Evolutionary conservation across 2,329 filamentous ascomycete species (phyloP).

Genomic region (Dissoconium aciculare): DNA sequence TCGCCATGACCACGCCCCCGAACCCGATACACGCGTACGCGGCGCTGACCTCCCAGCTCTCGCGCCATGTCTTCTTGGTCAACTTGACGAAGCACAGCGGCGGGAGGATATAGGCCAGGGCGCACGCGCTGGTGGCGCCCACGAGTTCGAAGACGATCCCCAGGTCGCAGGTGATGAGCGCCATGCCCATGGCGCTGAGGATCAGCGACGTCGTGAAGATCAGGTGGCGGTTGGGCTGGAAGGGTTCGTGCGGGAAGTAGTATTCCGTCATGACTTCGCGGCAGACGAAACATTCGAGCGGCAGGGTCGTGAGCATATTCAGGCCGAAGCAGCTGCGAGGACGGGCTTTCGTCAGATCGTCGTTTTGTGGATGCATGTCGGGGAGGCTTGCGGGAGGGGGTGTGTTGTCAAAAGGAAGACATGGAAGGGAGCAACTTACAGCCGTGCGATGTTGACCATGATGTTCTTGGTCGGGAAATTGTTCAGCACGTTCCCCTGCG

Average conservation of each 20-base stretch:
- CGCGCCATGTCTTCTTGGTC: slow-evolving; percentile 52
- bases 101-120: slow-evolving; percentile 86
- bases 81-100: slow-evolving; percentile 92
- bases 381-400: slow-evolving; percentile 1
- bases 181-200: slow-evolving; percentile 59
- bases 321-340: slow-evolving; percentile 65
- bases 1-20: slow-evolving; percentile 64
- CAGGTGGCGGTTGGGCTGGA: slow-evolving; percentile 70
- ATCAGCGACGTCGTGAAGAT: slow-evolving; percentile 74
- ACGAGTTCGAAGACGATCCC: slow-evolving; percentile 92
- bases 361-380: no score
- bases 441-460: slow-evolving; percentile 84
- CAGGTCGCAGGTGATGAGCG: slow-evolving; percentile 79
- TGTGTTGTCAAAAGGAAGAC: not conserved
- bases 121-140: slow-evolving; percentile 84
- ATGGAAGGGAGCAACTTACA: slow-evolving; percentile 36
- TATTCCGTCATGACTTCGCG: slow-evolving; percentile 92
- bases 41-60: slow-evolving; percentile 40
- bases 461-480: slow-evolving; percentile 86
- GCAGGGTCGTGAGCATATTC: slow-evolving; percentile 96
- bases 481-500: slow-evolving; percentile 90
- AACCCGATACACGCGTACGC: slow-evolving; percentile 60
- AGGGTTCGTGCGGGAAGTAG: slow-evolving; percentile 55
- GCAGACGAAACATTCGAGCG: slow-evolving; percentile 93
- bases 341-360: no score